Percentiles rank a stretch among this genome's conserved stretches.
phyloP scores from a whole-genome alignment of 2,329 filamentous ascomycete species.

The Acephala macrosclerotiorum region DNA sequence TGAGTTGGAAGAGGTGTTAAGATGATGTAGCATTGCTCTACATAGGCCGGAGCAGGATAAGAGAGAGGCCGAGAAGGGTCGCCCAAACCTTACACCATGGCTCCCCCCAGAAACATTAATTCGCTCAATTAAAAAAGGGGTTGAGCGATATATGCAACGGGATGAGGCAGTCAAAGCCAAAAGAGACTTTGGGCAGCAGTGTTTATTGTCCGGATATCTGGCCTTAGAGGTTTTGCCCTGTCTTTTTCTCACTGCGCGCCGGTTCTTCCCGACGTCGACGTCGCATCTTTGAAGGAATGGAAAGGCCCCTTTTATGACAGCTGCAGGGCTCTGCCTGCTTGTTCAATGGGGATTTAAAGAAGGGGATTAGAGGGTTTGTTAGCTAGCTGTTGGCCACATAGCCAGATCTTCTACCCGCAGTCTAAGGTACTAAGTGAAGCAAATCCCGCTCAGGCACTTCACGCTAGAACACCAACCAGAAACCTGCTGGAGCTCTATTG shows the following conservation, averaged over 20 bases:
- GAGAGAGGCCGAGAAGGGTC: not conserved
- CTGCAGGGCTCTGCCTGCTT: constrained; percentile 18
- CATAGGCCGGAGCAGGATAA: constrained; percentile 9
- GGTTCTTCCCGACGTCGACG: not conserved
- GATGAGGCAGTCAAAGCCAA: constrained; percentile 17
- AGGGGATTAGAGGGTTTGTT: not conserved
- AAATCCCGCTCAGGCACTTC: not conserved
- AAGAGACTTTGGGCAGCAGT: constrained; percentile 14
- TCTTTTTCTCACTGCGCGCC: not conserved
- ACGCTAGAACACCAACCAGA: not conserved
- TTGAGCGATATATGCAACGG: constrained; percentile 25
- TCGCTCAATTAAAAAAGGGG: constrained; percentile 16
- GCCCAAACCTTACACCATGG: not conserved
- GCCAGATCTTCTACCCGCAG: not conserved
- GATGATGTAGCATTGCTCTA: not conserved
- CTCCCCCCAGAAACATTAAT: constrained; percentile 2
- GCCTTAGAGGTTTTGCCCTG: not conserved
- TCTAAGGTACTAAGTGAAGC: not conserved
- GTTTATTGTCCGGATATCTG: not conserved
- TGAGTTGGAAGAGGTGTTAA: constrained; percentile 3
- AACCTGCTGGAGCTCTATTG: too few relatives aligned
- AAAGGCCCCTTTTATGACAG: not conserved
- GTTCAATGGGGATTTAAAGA: not conserved
- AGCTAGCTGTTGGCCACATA: not conserved
- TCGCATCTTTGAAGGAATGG: not conserved